Conservation (phyloP, 257 asterid genomes). For the Prunella vulgaris region DNA sequence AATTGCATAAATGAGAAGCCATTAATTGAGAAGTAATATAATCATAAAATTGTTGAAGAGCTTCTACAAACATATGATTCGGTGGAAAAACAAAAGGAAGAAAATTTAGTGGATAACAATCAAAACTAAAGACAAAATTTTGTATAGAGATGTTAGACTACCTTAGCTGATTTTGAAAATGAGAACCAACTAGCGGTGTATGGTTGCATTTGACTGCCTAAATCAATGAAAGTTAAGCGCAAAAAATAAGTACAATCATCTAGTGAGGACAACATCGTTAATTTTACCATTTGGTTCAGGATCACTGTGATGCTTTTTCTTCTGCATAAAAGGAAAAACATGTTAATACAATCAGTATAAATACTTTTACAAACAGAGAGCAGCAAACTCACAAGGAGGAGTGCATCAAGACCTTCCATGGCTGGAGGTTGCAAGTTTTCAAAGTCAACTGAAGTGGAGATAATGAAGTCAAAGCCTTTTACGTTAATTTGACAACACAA, state of each 20-base stretch:
- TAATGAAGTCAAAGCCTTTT: constrained; percentile 2
- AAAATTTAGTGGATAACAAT: too few species aligned
- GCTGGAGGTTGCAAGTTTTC: constrained; percentile 62
- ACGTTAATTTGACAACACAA: neutral
- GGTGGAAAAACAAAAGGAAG: constrained; percentile 4
- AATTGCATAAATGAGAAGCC: constrained; percentile 12
- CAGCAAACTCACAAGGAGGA: constrained; percentile 51
- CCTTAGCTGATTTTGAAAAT: constrained; percentile 60
- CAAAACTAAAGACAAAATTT: neutral
- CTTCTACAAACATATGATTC: neutral
- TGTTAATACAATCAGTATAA: neutral
- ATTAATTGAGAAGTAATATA: neutral
- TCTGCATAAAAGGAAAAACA: constrained; percentile 34
- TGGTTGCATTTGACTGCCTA: constrained; percentile 47
- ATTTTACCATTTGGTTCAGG: constrained; percentile 49
- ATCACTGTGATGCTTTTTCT: constrained; percentile 41
- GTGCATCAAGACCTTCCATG: constrained; percentile 69
- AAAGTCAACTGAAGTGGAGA: constrained; percentile 53
- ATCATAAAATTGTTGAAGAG: neutral
- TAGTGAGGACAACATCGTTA: constrained; percentile 2
- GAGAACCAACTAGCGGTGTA: constrained; percentile 64
- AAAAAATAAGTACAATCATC: neutral
- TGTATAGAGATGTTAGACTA: constrained; percentile 9
- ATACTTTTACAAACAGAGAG: constrained; percentile 8
- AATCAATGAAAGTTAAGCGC: constrained; percentile 19